Evolutionary conservation across 2,329 filamentous ascomycete species (phyloP).

Genomic region (Coleophoma crateriformis): DNA sequence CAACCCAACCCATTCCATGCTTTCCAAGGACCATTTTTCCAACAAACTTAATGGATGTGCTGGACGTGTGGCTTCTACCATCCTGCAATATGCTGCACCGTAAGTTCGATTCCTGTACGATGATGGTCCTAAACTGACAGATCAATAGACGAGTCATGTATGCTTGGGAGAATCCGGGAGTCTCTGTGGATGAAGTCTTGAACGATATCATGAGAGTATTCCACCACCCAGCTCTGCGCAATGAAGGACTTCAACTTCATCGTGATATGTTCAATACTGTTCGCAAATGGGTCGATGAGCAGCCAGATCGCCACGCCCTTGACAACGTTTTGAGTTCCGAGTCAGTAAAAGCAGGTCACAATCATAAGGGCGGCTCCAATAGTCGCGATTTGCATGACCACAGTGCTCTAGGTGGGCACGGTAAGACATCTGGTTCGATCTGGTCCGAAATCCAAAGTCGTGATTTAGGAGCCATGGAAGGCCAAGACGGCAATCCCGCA

Average conservation of each 20-base stretch:
- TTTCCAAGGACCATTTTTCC: constrained; percentile 81
- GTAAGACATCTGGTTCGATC: constrained; percentile 52
- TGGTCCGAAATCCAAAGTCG: constrained; percentile 57
- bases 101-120: constrained; percentile 47
- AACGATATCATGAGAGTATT: constrained; percentile 78
- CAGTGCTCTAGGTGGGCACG: constrained; percentile 35
- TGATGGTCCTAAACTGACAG: constrained; percentile 15
- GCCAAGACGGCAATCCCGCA: constrained; percentile 34
- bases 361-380: constrained; percentile 51
- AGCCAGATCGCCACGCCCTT: constrained; percentile 61
- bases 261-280: constrained; percentile 86
- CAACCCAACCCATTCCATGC: constrained; percentile 76
- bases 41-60: constrained; percentile 73
- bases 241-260: constrained; percentile 74
- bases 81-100: constrained; percentile 84
- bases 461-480: constrained; percentile 50
- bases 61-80: constrained; percentile 66
- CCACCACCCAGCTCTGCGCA: constrained; percentile 82
- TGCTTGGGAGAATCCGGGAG: constrained; percentile 84
- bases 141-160: constrained; percentile 67
- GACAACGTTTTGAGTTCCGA: constrained; percentile 75
- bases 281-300: constrained; percentile 69
- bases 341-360: constrained; percentile 76
- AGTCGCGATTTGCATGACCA: constrained; percentile 26
- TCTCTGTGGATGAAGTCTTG: constrained; percentile 77